phyloP scores from a whole-genome alignment of 371 early-diverging fungal species.

The Haplosporangium sp. region DNA sequence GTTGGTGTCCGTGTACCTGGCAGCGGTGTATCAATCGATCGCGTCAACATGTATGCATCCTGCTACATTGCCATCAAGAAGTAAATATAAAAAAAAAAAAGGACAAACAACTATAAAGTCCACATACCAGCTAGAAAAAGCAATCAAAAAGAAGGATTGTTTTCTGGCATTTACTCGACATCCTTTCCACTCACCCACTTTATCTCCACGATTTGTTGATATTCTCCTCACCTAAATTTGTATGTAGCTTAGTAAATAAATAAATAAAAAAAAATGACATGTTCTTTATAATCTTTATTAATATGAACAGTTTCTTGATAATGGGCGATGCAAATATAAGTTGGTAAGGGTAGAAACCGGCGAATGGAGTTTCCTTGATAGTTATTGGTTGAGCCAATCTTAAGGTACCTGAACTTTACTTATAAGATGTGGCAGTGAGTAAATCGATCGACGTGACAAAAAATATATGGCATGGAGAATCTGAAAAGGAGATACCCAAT shows the following conservation, averaged over 20 bases:
- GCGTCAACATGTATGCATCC: conserved; percentile 90
- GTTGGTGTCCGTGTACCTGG: conserved; percentile 76
- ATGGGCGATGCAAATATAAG: no score
- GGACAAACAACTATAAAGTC: not conserved
- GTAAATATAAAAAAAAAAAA: conserved; percentile 8
- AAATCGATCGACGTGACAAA: no score
- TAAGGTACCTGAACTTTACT: no score
- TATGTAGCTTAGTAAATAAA: conserved; percentile 4
- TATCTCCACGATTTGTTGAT: not conserved
- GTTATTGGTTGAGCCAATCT: no score
- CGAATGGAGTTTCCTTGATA: no score
- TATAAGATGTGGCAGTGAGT: no score
- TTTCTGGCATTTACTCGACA: not conserved
- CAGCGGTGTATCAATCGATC: conserved; percentile 71
- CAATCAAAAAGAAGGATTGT: not conserved
- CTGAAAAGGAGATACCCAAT: no score
- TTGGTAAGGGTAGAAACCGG: no score
- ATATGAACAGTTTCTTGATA: no score
- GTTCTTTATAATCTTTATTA: no score
- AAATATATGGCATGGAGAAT: no score
- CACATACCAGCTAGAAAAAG: not conserved
- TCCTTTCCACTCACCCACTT: not conserved
- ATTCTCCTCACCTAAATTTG: not conserved
- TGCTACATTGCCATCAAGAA: conserved; percentile 67
- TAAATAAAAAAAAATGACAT: not conserved